Conservation (phyloP, 1,139 yeast genomes). For the Yamadazyma diospyri region DNA sequence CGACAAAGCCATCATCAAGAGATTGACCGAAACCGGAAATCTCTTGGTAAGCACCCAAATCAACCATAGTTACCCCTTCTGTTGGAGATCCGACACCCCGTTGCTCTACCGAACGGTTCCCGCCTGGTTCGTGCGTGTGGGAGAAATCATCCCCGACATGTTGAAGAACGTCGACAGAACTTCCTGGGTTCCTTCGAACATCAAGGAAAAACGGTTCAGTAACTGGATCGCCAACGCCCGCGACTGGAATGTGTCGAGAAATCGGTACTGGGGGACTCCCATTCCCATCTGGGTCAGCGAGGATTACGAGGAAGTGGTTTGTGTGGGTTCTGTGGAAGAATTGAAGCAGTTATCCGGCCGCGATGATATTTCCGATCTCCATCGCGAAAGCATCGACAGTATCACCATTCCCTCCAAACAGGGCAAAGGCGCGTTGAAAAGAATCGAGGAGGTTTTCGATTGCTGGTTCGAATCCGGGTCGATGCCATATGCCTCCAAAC, state of each 20-base stretch:
- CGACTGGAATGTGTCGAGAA: constrained; percentile 98
- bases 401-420: constrained; percentile 90
- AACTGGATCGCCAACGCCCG: constrained; percentile 99
- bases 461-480: constrained; percentile 99
- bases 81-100: constrained; percentile 99
- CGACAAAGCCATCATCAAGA: constrained; percentile 84
- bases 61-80: constrained; percentile 96
- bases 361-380: constrained; percentile 78
- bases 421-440: constrained; percentile 83
- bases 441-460: constrained; percentile 97
- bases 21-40: constrained; percentile 73
- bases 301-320: constrained; percentile 86
- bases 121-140: constrained; percentile 95
- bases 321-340: constrained; percentile 88
- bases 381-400: constrained; percentile 87
- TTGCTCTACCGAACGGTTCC: constrained; percentile 94
- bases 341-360: constrained; percentile 81
- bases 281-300: constrained; percentile 97
- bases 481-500: constrained; percentile 97
- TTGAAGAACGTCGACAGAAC: constrained; percentile 80
- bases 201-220: constrained; percentile 91
- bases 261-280: constrained; percentile 99
- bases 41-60: constrained; percentile 76
- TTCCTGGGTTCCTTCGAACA: constrained; percentile 88
- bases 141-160: constrained; percentile 85